A percentile compares a stretch with the other conserved stretches of the same genome.
phyloP scores from a whole-genome alignment of 2,329 filamentous ascomycete species.

The Emericellopsis cladophorae region DNA sequence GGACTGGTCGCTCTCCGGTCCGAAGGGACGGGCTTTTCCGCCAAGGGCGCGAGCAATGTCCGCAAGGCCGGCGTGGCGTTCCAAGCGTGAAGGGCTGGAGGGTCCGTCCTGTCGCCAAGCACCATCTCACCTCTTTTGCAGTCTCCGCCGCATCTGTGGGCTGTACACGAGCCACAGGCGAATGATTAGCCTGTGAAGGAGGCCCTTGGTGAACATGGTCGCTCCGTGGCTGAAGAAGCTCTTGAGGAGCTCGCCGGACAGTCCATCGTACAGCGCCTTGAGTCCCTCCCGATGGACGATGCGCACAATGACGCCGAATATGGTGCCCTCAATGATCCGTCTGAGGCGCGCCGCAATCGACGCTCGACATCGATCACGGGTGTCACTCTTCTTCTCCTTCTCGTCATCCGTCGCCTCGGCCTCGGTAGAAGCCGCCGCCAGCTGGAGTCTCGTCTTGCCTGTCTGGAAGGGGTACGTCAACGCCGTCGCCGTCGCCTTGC shows the following conservation, averaged over 20 bases:
- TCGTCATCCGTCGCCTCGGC: not conserved
- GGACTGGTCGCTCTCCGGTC: constrained; percentile 70
- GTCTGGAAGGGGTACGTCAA: constrained; percentile 79
- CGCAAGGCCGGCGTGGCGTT: constrained; percentile 71
- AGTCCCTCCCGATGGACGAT: constrained; percentile 53
- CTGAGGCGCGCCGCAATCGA: constrained; percentile 6
- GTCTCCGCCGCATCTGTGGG: constrained; percentile 11
- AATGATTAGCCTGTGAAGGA: constrained; percentile 60
- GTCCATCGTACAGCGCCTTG: constrained; percentile 59
- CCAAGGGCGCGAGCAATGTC: constrained; percentile 71
- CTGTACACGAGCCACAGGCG: constrained; percentile 50
- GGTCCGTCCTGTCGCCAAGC: not conserved
- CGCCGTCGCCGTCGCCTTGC: constrained; percentile 64
- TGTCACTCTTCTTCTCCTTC: constrained; percentile 3
- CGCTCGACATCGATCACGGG: not conserved
- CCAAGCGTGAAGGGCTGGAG: constrained; percentile 45
- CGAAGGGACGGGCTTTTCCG: constrained; percentile 88
- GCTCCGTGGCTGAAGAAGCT: constrained; percentile 78
- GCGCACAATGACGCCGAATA: constrained; percentile 49
- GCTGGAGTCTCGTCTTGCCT: constrained; percentile 69
- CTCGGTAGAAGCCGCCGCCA: constrained; percentile 22
- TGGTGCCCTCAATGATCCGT: constrained; percentile 27
- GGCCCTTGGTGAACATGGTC: constrained; percentile 78
- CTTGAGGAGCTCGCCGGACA: constrained; percentile 65
- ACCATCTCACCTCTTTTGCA: constrained; percentile 1